phyloP scores from a whole-genome alignment of 2,329 filamentous ascomycete genomes.

The Cladosporium austrohemisphaericum region DNA sequence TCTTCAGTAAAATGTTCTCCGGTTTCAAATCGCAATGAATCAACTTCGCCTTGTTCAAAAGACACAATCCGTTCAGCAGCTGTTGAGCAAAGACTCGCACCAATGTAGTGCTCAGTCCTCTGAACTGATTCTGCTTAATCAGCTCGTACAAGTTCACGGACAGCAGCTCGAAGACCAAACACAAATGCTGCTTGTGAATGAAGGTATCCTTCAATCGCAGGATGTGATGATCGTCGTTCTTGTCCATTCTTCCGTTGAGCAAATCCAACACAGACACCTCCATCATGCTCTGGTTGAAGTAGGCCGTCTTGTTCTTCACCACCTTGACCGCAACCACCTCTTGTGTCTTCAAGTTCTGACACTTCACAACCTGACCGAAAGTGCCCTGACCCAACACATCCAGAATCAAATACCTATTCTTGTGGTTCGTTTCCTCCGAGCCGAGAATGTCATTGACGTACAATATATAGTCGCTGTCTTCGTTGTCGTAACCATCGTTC shows the following conservation, averaged over 20 bases:
- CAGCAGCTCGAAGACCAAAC: slow-evolving; percentile 90
- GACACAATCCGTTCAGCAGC: slow-evolving; percentile 81
- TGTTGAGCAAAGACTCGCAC: slow-evolving; percentile 98
- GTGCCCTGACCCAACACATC: slow-evolving; percentile 97
- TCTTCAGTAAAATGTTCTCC: slow-evolving; percentile 96
- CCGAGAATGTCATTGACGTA: slow-evolving; percentile 98
- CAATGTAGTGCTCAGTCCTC: slow-evolving; percentile 90
- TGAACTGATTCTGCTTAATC: slow-evolving; percentile 99
- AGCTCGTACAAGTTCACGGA: slow-evolving; percentile 98
- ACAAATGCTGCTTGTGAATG: slow-evolving; percentile 95
- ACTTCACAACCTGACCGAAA: slow-evolving; percentile 98
- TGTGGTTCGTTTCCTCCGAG: slow-evolving; percentile 96
- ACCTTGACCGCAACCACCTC: slow-evolving; percentile 99
- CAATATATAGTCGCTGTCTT: slow-evolving; percentile 98
- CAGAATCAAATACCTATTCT: slow-evolving; percentile 96
- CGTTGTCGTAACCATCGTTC: slow-evolving; percentile 98
- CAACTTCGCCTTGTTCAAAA: slow-evolving; percentile 91
- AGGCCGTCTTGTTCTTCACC: slow-evolving; percentile 97
- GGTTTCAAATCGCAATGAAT: slow-evolving; percentile 99
- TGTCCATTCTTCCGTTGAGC: slow-evolving; percentile 97
- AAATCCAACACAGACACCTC: slow-evolving; percentile 96
- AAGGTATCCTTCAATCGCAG: slow-evolving; percentile 95
- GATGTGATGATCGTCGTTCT: slow-evolving; percentile 97
- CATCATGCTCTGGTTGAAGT: slow-evolving; percentile 99
- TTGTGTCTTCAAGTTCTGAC: slow-evolving; percentile 95